A percentile compares a stretch with the other conserved stretches of the same genome.
These are phyloP conservation scores for Fusarium hainanense DNA, from an alignment of 2,329 filamentous ascomycete species.

Conservation along the genomic window DNA sequence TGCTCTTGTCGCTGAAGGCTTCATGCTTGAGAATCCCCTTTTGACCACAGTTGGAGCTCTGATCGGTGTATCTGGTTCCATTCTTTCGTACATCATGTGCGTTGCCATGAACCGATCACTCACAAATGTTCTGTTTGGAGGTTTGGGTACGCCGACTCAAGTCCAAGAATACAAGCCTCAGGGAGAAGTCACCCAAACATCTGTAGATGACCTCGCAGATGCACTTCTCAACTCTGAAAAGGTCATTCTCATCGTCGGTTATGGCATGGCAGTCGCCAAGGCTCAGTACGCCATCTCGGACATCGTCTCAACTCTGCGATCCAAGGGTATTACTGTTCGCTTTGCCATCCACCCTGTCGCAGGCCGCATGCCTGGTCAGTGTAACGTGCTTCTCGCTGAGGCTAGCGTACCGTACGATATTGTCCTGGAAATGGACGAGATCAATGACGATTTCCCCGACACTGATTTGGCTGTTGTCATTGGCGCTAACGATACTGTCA, in stretches of 20 bases:
- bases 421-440: slow-evolving; percentile 94
- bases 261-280: slow-evolving; percentile 94
- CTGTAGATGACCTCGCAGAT: slow-evolving; percentile 83
- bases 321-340: slow-evolving; percentile 81
- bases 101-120: slow-evolving; percentile 92
- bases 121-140: slow-evolving; percentile 90
- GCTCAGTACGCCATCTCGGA: slow-evolving; percentile 91
- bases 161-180: slow-evolving; percentile 77
- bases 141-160: slow-evolving; percentile 72
- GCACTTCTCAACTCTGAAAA: slow-evolving; percentile 79
- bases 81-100: slow-evolving; percentile 88
- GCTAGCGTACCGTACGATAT: slow-evolving; percentile 91
- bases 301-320: slow-evolving; percentile 78
- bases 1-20: slow-evolving; percentile 87
- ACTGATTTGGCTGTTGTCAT: slow-evolving; percentile 91
- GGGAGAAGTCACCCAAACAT: slow-evolving; percentile 81
- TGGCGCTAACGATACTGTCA: slow-evolving; percentile 92
- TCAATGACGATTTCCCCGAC: slow-evolving; percentile 89
- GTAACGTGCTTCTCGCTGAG: slow-evolving; percentile 89
- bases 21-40: slow-evolving; percentile 90
- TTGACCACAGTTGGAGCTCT: slow-evolving; percentile 87
- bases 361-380: slow-evolving; percentile 92
- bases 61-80: slow-evolving; percentile 89
- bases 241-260: slow-evolving; percentile 90
- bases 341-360: slow-evolving; percentile 93